Percentiles rank a stretch among this genome's conserved stretches.
phyloP scores from a whole-genome alignment of 495 filamentous ascomycete genomes.

The Penicillium paxilli region DNA sequence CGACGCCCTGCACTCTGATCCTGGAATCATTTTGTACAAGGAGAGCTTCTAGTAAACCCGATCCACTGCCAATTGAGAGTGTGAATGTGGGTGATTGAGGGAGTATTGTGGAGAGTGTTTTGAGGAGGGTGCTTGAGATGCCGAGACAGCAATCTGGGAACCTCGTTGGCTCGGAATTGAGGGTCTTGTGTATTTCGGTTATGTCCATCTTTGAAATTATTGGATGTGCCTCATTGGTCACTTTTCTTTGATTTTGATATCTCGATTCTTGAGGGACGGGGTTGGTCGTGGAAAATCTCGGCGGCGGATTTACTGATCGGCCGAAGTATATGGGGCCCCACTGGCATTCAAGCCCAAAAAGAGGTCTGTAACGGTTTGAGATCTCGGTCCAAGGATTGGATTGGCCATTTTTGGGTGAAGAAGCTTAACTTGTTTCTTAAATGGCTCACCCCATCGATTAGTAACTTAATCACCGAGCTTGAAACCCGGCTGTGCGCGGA shows the following conservation, averaged over 20 bases:
- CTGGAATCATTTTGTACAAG: slow-evolving; percentile 26
- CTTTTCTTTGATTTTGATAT: too few relatives aligned
- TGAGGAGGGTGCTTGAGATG: slow-evolving; percentile 44
- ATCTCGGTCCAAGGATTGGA: too few relatives aligned
- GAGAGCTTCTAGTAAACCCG: slow-evolving; percentile 53
- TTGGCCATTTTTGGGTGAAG: too few relatives aligned
- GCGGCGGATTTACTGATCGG: slow-evolving; percentile 3
- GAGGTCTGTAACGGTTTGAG: neutral
- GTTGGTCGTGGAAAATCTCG: neutral
- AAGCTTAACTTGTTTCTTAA: too few relatives aligned
- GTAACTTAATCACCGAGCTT: too few relatives aligned
- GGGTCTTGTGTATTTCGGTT: neutral
- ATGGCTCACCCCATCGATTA: too few relatives aligned
- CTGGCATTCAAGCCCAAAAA: too few relatives aligned
- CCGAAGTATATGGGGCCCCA: slow-evolving; percentile 1
- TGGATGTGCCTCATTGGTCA: too few relatives aligned
- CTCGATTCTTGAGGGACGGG: neutral
- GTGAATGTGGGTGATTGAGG: slow-evolving; percentile 39
- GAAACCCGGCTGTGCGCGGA: too few relatives aligned
- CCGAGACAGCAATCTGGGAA: slow-evolving; percentile 50
- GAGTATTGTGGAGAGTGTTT: slow-evolving; percentile 34
- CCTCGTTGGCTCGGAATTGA: slow-evolving; percentile 22
- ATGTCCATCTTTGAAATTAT: too few relatives aligned
- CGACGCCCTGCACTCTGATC: slow-evolving; percentile 43
- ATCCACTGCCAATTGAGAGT: slow-evolving; percentile 56